A percentile compares a stretch with the other conserved stretches of the same genome.
Conservation (phyloP, 2,329 filamentous ascomycete genomes). For the Corniculantispora saksenae region DNA sequence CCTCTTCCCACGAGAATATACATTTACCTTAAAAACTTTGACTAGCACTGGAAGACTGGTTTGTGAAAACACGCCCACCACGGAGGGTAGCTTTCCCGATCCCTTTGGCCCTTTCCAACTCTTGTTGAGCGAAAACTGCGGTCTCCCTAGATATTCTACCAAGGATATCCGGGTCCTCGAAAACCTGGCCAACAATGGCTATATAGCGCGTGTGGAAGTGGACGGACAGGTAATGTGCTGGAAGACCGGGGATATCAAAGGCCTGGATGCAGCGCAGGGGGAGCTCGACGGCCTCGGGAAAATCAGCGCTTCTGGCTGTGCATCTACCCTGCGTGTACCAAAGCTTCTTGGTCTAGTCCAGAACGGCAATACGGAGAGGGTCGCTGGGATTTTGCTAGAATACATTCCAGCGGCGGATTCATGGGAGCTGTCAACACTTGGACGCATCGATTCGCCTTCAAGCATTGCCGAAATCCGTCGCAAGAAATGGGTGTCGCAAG, state of each 20-base stretch:
- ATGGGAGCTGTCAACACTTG: not conserved
- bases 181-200: slow-evolving; percentile 22
- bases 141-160: slow-evolving; percentile 21
- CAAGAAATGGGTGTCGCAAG: slow-evolving; percentile 12
- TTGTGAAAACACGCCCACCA: not conserved
- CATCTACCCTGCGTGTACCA: slow-evolving; percentile 21
- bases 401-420: slow-evolving; percentile 15
- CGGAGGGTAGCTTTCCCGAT: not conserved
- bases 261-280: slow-evolving; percentile 20
- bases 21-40: slow-evolving; percentile 18
- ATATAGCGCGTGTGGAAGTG: slow-evolving; percentile 22
- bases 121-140: not conserved
- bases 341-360: slow-evolving; percentile 24
- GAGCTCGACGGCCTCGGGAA: slow-evolving; percentile 22
- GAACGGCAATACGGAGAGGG: slow-evolving; percentile 17
- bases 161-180: slow-evolving; percentile 22
- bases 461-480: slow-evolving; percentile 6
- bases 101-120: not conserved
- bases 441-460: slow-evolving; percentile 10
- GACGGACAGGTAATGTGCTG: slow-evolving; percentile 22
- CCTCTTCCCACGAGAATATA: slow-evolving; percentile 23
- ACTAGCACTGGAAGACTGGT: slow-evolving; percentile 17
- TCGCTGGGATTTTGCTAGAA: slow-evolving; percentile 22
- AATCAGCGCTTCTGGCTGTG: slow-evolving; percentile 20
- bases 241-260: slow-evolving; percentile 19